A percentile compares a stretch with the other conserved stretches of the same genome.
Evolutionary conservation across 805 yeast species (phyloP).

Genomic region (Kuraishia hungarica): DNA sequence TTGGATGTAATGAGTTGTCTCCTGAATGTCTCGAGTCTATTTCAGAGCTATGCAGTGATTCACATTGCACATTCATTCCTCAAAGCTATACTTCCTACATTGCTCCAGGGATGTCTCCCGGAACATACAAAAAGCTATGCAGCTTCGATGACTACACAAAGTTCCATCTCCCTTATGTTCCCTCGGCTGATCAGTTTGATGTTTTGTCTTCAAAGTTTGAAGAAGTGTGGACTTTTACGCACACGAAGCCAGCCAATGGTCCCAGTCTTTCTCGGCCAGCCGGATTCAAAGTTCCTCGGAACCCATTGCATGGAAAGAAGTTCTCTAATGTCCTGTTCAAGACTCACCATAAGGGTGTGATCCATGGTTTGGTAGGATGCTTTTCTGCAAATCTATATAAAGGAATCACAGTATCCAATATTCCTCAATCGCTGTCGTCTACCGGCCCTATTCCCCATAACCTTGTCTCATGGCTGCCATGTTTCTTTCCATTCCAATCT

Average conservation of each 20-base stretch:
- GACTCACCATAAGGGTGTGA: constrained; percentile 37
- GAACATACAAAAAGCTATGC: constrained; percentile 29
- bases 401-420: constrained; percentile 44
- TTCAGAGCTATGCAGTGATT: constrained; percentile 26
- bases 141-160: constrained; percentile 5
- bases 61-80: constrained; percentile 53
- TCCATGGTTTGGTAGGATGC: constrained; percentile 72
- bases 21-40: constrained; percentile 66
- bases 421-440: constrained; percentile 21
- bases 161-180: constrained; percentile 19
- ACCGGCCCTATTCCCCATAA: constrained; percentile 28
- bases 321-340: constrained; percentile 21
- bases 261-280: neutral
- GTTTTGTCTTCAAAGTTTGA: constrained; percentile 36
- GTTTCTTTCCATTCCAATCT: constrained; percentile 49
- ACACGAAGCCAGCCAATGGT: constrained; percentile 29
- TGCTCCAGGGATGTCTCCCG: constrained; percentile 62
- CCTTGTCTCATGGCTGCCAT: constrained; percentile 61
- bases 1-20: constrained; percentile 85
- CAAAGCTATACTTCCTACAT: constrained; percentile 46
- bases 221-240: constrained; percentile 54
- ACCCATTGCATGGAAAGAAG: constrained; percentile 11
- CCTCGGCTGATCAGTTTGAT: constrained; percentile 25
- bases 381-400: constrained; percentile 66
- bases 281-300: constrained; percentile 3